phyloP scores from a whole-genome alignment of 768 basidiomycete species.

The Phanerodontia chrysosporium region DNA sequence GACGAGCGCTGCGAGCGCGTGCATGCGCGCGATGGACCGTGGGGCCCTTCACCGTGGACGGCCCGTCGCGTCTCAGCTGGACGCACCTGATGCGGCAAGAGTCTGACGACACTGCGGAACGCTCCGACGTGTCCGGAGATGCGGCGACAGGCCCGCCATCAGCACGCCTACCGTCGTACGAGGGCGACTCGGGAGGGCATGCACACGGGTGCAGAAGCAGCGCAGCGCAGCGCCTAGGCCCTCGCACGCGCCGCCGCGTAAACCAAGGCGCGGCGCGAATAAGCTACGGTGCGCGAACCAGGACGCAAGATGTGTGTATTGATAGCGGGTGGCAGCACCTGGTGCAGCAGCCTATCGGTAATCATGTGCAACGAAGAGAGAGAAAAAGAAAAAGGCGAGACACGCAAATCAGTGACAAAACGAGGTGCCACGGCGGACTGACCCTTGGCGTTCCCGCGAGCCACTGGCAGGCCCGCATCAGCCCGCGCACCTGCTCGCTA shows the following conservation, averaged over 20 bases:
- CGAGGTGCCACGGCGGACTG: not conserved
- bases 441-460: not conserved
- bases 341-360: not conserved
- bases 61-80: not conserved
- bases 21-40: too few relatives aligned
- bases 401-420: not conserved
- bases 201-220: not conserved
- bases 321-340: not conserved
- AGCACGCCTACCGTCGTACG: not conserved
- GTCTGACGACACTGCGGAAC: not conserved
- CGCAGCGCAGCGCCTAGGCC: not conserved
- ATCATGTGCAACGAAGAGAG: not conserved
- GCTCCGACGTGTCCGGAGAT: not conserved
- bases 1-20: too few relatives aligned
- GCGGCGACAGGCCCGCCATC: not conserved
- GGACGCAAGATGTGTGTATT: not conserved
- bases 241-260: not conserved
- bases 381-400: too few relatives aligned
- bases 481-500: not conserved
- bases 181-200: not conserved
- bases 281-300: not conserved
- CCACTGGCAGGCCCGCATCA: not conserved
- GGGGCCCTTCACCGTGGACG: not conserved
- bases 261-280: not conserved
- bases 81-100: not conserved